Conservation (phyloP, 805 yeast genomes). For the Schizosaccharomyces japonicus region DNA sequence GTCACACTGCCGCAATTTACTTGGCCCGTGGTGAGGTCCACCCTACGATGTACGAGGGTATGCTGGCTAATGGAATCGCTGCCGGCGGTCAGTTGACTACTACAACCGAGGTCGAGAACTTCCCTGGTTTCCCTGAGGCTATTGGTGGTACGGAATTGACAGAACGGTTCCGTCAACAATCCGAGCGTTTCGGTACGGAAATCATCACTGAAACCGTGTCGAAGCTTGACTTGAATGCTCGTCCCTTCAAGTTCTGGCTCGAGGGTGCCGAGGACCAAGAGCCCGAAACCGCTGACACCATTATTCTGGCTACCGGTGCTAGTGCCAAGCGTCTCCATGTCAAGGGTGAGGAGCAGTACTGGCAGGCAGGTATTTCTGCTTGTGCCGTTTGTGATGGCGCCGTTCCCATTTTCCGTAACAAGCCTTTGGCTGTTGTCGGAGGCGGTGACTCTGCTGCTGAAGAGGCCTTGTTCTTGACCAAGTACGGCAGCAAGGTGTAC, state of each 20-base stretch:
- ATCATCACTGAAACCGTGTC: slow-evolving; percentile 87
- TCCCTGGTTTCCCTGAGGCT: slow-evolving; percentile 95
- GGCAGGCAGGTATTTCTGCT: slow-evolving; percentile 98
- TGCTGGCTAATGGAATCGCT: slow-evolving; percentile 92
- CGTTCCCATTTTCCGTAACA: slow-evolving; percentile 92
- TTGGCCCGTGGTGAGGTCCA: slow-evolving; percentile 87
- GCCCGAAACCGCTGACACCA: slow-evolving; percentile 80
- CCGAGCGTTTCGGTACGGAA: slow-evolving; percentile 70
- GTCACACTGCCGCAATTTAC: slow-evolving; percentile 96
- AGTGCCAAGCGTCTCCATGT: slow-evolving; percentile 81
- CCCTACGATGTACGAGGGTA: slow-evolving; percentile 84
- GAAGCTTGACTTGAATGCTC: slow-evolving; percentile 64
- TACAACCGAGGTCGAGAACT: slow-evolving; percentile 91
- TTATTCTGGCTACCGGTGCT: slow-evolving; percentile 92
- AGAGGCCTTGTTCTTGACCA: slow-evolving; percentile 90
- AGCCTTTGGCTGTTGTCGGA: slow-evolving; percentile 91
- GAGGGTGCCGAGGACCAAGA: slow-evolving; percentile 82
- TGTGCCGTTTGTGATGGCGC: slow-evolving; percentile 99
- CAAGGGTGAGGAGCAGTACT: slow-evolving; percentile 92
- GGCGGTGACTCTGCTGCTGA: slow-evolving; percentile 99
- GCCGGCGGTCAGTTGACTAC: slow-evolving; percentile 98
- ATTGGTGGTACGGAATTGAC: slow-evolving; percentile 67
- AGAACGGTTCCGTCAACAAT: slow-evolving; percentile 85
- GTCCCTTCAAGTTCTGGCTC: slow-evolving; percentile 92
- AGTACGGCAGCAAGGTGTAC: slow-evolving; percentile 89